Conservation (phyloP, 2,329 filamentous ascomycete genomes). For the Diaporthe vexans region DNA sequence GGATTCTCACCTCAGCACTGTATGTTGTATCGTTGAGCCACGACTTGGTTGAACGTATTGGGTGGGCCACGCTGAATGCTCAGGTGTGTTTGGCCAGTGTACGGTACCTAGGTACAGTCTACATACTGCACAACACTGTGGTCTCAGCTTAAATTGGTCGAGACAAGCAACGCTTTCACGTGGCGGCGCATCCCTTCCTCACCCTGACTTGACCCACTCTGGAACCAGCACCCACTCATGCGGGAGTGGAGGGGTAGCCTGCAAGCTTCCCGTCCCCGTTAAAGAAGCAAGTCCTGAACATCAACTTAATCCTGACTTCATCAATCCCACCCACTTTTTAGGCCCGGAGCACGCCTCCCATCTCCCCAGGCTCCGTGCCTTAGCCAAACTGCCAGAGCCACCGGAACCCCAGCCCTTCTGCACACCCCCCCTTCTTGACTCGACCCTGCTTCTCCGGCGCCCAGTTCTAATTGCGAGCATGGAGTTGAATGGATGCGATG, state of each 20-base stretch:
- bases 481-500: slow-evolving; percentile 52
- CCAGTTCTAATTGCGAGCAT: slow-evolving; percentile 45
- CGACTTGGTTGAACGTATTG: too few relatives aligned
- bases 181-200: slow-evolving; percentile 16
- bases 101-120: neutral
- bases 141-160: neutral
- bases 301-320: slow-evolving; percentile 35
- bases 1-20: neutral
- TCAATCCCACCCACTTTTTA: slow-evolving; percentile 16
- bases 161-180: slow-evolving; percentile 31
- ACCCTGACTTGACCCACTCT: slow-evolving; percentile 6
- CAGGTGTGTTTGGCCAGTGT: too few relatives aligned
- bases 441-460: neutral
- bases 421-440: slow-evolving; percentile 5
- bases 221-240: slow-evolving; percentile 10
- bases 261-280: slow-evolving; percentile 27
- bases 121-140: neutral
- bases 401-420: neutral
- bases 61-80: too few relatives aligned
- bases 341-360: neutral
- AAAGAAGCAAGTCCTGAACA: slow-evolving; percentile 9
- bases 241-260: slow-evolving; percentile 22
- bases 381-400: neutral
- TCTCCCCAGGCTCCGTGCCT: neutral
- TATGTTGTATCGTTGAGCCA: neutral